Evolutionary conservation across 2,329 filamentous ascomycete species (phyloP), one percentile per base, ranked within the genome.

Genomic region (Fusarium palustre): DNA sequence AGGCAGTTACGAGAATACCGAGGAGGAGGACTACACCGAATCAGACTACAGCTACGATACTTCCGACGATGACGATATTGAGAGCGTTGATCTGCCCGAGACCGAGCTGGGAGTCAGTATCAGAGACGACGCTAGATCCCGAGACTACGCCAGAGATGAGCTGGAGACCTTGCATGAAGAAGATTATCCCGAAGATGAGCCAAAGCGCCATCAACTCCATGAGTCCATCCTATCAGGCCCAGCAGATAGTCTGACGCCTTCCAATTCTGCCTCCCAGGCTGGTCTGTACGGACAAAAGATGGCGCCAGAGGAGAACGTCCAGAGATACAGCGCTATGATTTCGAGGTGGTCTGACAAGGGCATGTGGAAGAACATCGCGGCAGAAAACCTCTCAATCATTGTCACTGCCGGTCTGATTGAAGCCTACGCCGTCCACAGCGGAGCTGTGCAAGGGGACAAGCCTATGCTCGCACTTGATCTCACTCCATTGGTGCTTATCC

Each of bases 401-500:
- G 85, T 90, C 18, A 84, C 82, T 2, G 85, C 87, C 7, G 88
- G 88, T 8, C 78, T 88, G 22, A 85, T 91, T 55, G 87, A 90
- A 72, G 86, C 85, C 3, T 88, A 85, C 68, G 78, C 83, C 31
- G 76, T 84, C 76, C 72, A 70, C 38, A 64, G 59, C 71, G 78
- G 65, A 79, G 76, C 57, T 79, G 55, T 64, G 59, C 74, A 78
- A 64, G 75, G 78, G 13, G 77, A 79, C 34, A 80, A 82, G 36
- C 87, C 87, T 6, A 78, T 90, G 22, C 81, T 91, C 43, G 92
- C 91, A 8, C 87, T 97, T 34, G 93, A 97, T 75, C 88, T 99
- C 42, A 98, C 95, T 1, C 96, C 96, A 1, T 84, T 97, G 38
- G 95, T 98, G 10, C 91, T 94, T 71, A 90, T 98, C 65, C 89